These are phyloP conservation scores for Jamesozyma gamospora DNA, from an alignment of 805 yeast genomes.

Conservation along the genomic window DNA sequence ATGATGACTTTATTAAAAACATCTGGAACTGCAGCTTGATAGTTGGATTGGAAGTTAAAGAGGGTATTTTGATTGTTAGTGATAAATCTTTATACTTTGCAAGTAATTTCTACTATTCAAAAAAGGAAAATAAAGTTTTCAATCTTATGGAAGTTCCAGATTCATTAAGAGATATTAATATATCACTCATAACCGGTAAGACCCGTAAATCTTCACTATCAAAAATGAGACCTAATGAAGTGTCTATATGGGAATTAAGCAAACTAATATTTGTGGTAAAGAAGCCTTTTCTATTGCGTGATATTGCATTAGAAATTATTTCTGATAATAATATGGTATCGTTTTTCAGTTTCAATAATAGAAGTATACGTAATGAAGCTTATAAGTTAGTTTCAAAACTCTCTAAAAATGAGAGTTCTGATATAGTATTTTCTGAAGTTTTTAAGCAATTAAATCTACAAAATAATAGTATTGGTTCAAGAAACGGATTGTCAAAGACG, in stretches of 20 bases:
- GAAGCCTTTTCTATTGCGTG: slow-evolving; percentile 66
- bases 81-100: slow-evolving; percentile 53
- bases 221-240: slow-evolving; percentile 13
- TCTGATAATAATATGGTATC: slow-evolving; percentile 65
- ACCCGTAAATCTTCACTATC: slow-evolving; percentile 4
- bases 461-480: slow-evolving; percentile 26
- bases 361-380: slow-evolving; percentile 46
- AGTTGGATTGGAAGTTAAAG: slow-evolving; percentile 65
- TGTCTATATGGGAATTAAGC: slow-evolving; percentile 50
- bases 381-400: slow-evolving; percentile 39
- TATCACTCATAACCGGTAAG: slow-evolving; percentile 50
- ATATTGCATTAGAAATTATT: slow-evolving; percentile 71
- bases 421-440: slow-evolving; percentile 45
- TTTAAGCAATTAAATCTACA: slow-evolving; percentile 37
- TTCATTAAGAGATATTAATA: slow-evolving; percentile 54
- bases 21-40: slow-evolving; percentile 70
- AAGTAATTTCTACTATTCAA: slow-evolving; percentile 50
- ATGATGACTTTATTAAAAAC: slow-evolving; percentile 61
- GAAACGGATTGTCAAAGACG: slow-evolving; percentile 26
- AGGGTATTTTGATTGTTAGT: slow-evolving; percentile 67
- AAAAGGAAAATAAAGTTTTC: slow-evolving; percentile 43
- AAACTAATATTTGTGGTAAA: slow-evolving; percentile 58
- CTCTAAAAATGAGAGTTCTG: slow-evolving; percentile 42
- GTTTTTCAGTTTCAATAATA: slow-evolving; percentile 52
- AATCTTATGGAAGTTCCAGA: slow-evolving; percentile 58